Conservation (phyloP, 2,329 filamentous ascomycete genomes). For the Gliomastix tumulicola region DNA sequence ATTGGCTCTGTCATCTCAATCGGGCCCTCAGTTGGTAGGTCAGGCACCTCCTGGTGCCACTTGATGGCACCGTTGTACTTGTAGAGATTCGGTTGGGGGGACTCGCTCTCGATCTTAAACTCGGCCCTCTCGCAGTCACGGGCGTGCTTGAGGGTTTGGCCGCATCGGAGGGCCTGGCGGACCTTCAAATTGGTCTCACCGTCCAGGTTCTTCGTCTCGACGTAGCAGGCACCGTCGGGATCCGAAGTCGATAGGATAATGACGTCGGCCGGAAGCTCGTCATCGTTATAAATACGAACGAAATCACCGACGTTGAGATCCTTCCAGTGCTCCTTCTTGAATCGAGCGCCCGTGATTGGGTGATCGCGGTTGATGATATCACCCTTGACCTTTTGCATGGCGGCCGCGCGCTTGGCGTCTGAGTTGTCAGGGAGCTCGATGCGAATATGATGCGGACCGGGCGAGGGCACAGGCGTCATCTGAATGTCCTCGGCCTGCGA, state of each 20-base stretch:
- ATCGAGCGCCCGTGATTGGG: conserved; percentile 64
- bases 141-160: conserved; percentile 76
- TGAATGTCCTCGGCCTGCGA: conserved; percentile 69
- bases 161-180: conserved; percentile 81
- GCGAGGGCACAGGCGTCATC: conserved; percentile 92
- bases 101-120: conserved; percentile 84
- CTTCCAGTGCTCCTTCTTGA: conserved; percentile 94
- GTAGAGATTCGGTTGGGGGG: conserved; percentile 89
- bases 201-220: conserved; percentile 97
- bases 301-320: conserved; percentile 93
- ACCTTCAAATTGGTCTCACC: conserved; percentile 98
- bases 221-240: conserved; percentile 87
- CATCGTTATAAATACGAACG: conserved; percentile 91
- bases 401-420: conserved; percentile 23
- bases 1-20: conserved; percentile 87
- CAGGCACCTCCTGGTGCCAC: conserved; percentile 70
- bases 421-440: conserved; percentile 30
- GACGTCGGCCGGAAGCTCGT: conserved; percentile 89
- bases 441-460: conserved; percentile 41
- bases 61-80: conserved; percentile 85
- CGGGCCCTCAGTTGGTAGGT: conserved; percentile 52
- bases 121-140: conserved; percentile 85
- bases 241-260: conserved; percentile 92
- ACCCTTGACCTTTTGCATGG: conserved; percentile 38
- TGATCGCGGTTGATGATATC: conserved; percentile 67